Conservation (phyloP, 169 alveolate genomes). For the Hepatocystis sp. region DNA sequence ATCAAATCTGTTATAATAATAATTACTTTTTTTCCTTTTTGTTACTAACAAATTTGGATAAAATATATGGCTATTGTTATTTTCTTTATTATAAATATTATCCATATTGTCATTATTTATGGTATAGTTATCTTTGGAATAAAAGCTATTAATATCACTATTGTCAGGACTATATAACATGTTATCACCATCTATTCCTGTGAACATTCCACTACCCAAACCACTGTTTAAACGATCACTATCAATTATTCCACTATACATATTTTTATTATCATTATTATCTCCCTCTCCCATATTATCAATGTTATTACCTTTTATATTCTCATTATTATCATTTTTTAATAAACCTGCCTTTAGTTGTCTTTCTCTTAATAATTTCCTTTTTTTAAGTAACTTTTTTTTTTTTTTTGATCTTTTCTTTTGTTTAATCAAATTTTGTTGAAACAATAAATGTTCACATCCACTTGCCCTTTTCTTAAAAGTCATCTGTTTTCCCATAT, state of each 20-base stretch:
- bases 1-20: slow-evolving; percentile 31
- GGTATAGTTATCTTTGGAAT: background rate
- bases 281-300: too few species aligned
- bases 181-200: background rate
- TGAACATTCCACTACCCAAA: background rate
- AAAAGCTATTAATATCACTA: background rate
- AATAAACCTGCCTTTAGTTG: background rate
- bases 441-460: slow-evolving; percentile 74
- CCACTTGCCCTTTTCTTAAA: slow-evolving; percentile 77
- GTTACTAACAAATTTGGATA: slow-evolving; percentile 37
- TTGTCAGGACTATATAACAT: too few species aligned
- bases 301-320: too few species aligned
- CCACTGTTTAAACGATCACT: background rate
- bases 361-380: slow-evolving; percentile 35
- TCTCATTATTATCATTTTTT: slow-evolving; percentile 8
- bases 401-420: slow-evolving; percentile 47
- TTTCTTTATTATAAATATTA: slow-evolving; percentile 5
- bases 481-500: slow-evolving; percentile 44
- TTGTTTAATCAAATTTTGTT: slow-evolving; percentile 61
- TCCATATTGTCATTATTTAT: slow-evolving; percentile 25
- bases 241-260: too few species aligned
- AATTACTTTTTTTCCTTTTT: slow-evolving; percentile 59
- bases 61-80: slow-evolving; percentile 13
- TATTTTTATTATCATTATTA: too few species aligned
- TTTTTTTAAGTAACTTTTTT: slow-evolving; percentile 36